Evolutionary conservation across 371 early-diverging fungal species (phyloP).

Genomic region (Mucor plumbeus): DNA sequence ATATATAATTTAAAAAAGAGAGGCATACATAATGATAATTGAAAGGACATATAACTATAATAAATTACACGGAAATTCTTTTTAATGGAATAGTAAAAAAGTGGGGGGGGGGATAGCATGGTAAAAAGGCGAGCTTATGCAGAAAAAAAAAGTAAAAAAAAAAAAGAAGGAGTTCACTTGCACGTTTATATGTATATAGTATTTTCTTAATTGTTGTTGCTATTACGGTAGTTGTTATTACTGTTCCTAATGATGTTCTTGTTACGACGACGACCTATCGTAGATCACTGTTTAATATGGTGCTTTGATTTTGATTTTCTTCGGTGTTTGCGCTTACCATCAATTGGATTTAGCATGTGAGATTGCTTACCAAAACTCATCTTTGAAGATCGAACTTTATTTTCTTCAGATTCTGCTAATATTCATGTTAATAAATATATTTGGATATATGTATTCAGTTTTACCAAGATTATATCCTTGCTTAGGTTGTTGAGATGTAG

Average conservation of each 20-base stretch:
- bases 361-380: slow-evolving; percentile 44
- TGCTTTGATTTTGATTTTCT: slow-evolving; percentile 16
- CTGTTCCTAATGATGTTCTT: background rate
- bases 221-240: background rate
- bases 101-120: too few relatives aligned
- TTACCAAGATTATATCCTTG: slow-evolving; percentile 9
- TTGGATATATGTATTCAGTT: background rate
- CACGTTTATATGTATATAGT: background rate
- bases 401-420: slow-evolving; percentile 10
- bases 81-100: background rate
- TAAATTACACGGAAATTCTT: too few relatives aligned
- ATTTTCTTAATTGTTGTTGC: background rate
- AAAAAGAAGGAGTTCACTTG: background rate
- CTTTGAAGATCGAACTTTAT: slow-evolving; percentile 24
- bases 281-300: slow-evolving; percentile 14
- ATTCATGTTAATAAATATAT: background rate
- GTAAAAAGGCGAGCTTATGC: background rate
- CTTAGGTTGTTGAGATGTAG: background rate
- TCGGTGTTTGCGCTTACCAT: slow-evolving; percentile 25
- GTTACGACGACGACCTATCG: slow-evolving; percentile 3
- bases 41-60: too few relatives aligned
- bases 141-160: background rate
- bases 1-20: too few relatives aligned
- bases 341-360: slow-evolving; percentile 35
- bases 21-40: too few relatives aligned